These are phyloP conservation scores for Bonia amplexicaulis DNA, from an alignment of 176 grass and related monocot genomes.

Conservation along the genomic window DNA sequence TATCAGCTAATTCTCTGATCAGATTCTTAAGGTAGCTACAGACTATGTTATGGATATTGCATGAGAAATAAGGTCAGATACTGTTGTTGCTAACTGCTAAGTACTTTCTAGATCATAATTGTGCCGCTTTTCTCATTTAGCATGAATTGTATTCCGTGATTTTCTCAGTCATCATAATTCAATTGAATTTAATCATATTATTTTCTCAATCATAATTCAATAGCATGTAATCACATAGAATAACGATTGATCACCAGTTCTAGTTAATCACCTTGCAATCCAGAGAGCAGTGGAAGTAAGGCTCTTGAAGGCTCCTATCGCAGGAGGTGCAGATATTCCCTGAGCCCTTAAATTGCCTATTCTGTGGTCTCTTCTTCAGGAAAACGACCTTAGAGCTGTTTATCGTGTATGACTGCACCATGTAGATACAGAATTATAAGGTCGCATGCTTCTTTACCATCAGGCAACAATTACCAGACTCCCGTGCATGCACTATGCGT, in stretches of 20 bases:
- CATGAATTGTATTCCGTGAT: slow-evolving; percentile 14
- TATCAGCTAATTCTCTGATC: background rate
- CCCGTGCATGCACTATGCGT: slow-evolving; percentile 10
- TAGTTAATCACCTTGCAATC: slow-evolving; percentile 79
- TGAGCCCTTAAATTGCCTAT: slow-evolving; percentile 92
- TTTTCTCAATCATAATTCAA: slow-evolving; percentile 9
- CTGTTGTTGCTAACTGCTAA: background rate
- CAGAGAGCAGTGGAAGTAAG: slow-evolving; percentile 90
- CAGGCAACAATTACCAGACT: slow-evolving; percentile 16
- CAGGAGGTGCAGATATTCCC: slow-evolving; percentile 95
- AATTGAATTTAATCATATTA: background rate
- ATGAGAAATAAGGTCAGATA: slow-evolving; percentile 8
- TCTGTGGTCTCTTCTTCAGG: slow-evolving; percentile 96
- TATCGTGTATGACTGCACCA: slow-evolving; percentile 89
- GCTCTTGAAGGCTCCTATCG: slow-evolving; percentile 91
- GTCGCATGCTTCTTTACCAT: slow-evolving; percentile 15
- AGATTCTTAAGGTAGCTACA: slow-evolving; percentile 1
- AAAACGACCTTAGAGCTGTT: slow-evolving; percentile 99
- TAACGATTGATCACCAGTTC: slow-evolving; percentile 11
- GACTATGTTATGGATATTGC: slow-evolving; percentile 6
- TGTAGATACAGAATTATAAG: slow-evolving; percentile 31
- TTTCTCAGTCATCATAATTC: slow-evolving; percentile 16
- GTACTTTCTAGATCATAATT: slow-evolving; percentile 35
- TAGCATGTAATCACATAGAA: background rate
- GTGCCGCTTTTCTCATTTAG: slow-evolving; percentile 10